These are phyloP conservation scores for Psilocybe subaeruginosa DNA, from an alignment of 768 basidiomycete species.

Conservation along the genomic window DNA sequence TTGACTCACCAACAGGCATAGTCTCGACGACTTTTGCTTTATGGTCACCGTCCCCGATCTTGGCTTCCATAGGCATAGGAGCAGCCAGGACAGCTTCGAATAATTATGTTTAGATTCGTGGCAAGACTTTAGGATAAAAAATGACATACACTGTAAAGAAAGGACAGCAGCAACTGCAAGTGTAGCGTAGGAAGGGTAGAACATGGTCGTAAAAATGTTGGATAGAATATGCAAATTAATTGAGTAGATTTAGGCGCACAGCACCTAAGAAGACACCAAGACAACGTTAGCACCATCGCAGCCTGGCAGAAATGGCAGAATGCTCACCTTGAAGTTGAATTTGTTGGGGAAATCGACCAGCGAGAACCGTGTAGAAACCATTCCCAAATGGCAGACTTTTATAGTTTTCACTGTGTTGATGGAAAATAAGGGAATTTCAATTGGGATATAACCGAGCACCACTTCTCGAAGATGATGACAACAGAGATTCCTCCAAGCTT, in stretches of 20 bases:
- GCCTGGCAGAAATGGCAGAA: not conserved
- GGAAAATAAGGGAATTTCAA: not conserved
- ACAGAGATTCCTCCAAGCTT: too few relatives aligned
- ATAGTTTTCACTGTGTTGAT: not conserved
- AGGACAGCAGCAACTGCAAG: not conserved
- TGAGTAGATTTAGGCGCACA: not conserved
- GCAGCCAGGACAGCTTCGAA: not conserved
- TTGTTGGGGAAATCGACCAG: not conserved
- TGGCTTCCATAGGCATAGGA: not conserved
- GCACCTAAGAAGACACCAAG: not conserved
- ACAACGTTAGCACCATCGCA: not conserved
- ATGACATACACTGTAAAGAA: not conserved
- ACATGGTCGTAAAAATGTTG: not conserved
- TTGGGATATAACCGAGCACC: too few relatives aligned
- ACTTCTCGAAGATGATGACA: too few relatives aligned
- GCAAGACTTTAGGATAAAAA: not conserved
- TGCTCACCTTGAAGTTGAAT: not conserved
- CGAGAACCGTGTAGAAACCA: not conserved
- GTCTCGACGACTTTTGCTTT: not conserved
- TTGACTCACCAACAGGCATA: not conserved
- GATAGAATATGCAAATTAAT: not conserved
- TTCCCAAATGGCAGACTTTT: not conserved
- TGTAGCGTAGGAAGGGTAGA: not conserved
- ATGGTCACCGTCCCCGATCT: not conserved
- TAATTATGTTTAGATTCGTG: not conserved